Evolutionary conservation across 768 basidiomycete species (phyloP), one percentile per base, ranked within the genome.

Genomic region (Scleroderma bovista): DNA sequence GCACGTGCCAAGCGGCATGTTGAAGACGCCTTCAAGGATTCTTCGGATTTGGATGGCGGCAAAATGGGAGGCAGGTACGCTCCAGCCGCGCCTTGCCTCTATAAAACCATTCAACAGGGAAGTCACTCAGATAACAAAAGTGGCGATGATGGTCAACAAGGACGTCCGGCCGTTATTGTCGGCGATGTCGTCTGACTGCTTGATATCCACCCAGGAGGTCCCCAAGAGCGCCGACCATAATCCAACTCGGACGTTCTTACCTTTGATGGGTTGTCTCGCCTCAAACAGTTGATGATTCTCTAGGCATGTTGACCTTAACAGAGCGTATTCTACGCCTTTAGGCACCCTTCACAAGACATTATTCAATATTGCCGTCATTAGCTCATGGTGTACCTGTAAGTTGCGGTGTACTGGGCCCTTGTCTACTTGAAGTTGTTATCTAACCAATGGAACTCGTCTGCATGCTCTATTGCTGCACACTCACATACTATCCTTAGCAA

Each of bases 171-270:
- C 86, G 11, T 70, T 91, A 40, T 74, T 97, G 47, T 79, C 88
- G 17, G 80, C 81, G 3, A 78, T 99, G 44, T 83, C 91, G 12
- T 75, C 83, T 2, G 84, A 94, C 60, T 85, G 83, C 31, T 63
- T 98, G 47, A 83, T 98, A 58, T 91, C 88, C 61, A 85, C 88
- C 11, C 93, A 96, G 71, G 94, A 97, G 67, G 86, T 97, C 2
- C 88, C 96, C 4, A 88, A 87, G 68, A 88, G 84, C 57, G 84
- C 87, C 19, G 93, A 95, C 63, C 86, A 93, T 44, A 90, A 91
- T 65, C 89, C 93, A 5, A 80, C 85, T 0, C 78, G 92, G 22
- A 93, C 86, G 43, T 89, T 93, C 65, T n/a, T 97, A 90, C 70
- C 80, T 97, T 29, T 98, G 95, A 95, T 92, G 51, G 29, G 74